phyloP scores from a whole-genome alignment of 192 early-diverging fungal species.

The Umbelopsis ramanniana region DNA sequence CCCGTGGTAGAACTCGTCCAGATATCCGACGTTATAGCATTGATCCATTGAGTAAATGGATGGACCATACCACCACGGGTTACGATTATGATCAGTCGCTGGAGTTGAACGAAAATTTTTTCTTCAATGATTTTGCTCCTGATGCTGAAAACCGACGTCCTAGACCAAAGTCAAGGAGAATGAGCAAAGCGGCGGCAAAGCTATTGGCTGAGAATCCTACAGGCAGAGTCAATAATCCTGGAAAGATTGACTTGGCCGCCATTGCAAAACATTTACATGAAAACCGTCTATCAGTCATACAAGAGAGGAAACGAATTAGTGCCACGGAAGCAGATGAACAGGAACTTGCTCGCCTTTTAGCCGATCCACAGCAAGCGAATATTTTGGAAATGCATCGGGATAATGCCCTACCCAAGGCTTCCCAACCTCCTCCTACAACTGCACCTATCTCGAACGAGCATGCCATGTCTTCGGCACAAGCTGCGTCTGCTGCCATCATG shows the following conservation, averaged over 20 bases:
- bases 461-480: neutral
- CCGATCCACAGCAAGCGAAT: slow-evolving; percentile 1
- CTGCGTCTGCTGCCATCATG: neutral
- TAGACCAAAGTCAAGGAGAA: slow-evolving; percentile 18
- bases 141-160: slow-evolving; percentile 3
- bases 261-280: slow-evolving; percentile 35
- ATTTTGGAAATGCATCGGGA: slow-evolving; percentile 14
- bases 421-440: neutral
- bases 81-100: slow-evolving; percentile 18
- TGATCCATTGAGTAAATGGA: slow-evolving; percentile 22
- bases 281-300: slow-evolving; percentile 30
- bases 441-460: neutral
- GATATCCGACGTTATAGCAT: neutral
- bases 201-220: neutral
- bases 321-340: slow-evolving; percentile 32
- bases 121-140: slow-evolving; percentile 35
- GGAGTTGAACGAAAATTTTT: slow-evolving; percentile 32
- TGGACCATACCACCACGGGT: slow-evolving; percentile 4
- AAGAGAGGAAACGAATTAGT: slow-evolving; percentile 23
- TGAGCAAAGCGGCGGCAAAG: slow-evolving; percentile 8
- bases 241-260: slow-evolving; percentile 26
- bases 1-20: neutral
- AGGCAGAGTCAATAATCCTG: neutral
- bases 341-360: slow-evolving; percentile 27
- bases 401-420: neutral